Percentiles rank a stretch among this genome's conserved stretches.
Conservation (phyloP, 73 alveolate species). For the Symbiodinium natans region DNA sequence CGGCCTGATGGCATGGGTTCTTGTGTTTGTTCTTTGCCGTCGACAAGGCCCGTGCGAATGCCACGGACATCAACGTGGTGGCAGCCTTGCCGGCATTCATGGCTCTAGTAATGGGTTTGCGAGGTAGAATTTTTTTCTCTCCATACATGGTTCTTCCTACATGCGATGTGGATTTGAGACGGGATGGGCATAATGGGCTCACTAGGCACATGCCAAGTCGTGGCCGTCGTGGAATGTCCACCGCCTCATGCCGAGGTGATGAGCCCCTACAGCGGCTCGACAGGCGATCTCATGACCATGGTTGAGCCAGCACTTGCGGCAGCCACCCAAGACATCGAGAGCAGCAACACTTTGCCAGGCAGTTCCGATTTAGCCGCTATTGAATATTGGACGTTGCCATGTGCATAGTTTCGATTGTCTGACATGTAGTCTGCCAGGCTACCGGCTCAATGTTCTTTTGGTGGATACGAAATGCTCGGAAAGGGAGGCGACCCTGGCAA, state of each 20-base stretch:
- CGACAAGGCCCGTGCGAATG: neutral
- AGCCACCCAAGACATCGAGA: constrained; percentile 38
- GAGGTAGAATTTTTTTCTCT: too few relatives aligned
- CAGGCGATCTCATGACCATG: neutral
- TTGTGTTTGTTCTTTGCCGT: too few relatives aligned
- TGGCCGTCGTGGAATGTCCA: too few relatives aligned
- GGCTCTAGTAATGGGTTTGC: too few relatives aligned
- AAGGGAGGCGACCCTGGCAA: constrained; percentile 55
- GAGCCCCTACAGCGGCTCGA: neutral
- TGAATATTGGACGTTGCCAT: neutral
- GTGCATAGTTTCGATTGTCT: too few relatives aligned
- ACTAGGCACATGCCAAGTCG: too few relatives aligned
- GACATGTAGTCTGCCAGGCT: neutral
- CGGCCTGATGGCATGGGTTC: neutral
- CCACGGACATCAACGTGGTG: neutral
- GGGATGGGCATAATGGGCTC: too few relatives aligned
- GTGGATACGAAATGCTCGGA: constrained; percentile 56
- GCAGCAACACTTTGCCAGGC: constrained; percentile 37
- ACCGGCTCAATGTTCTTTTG: constrained; percentile 17
- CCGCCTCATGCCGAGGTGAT: neutral
- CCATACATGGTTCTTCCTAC: too few relatives aligned
- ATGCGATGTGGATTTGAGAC: too few relatives aligned
- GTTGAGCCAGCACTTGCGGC: neutral
- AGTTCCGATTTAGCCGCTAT: neutral
- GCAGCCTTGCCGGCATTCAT: neutral